Percentiles rank a stretch among this genome's conserved stretches.
phyloP scores from a whole-genome alignment of 1,284 basidiomycete species.

The Inonotus hispidus region DNA sequence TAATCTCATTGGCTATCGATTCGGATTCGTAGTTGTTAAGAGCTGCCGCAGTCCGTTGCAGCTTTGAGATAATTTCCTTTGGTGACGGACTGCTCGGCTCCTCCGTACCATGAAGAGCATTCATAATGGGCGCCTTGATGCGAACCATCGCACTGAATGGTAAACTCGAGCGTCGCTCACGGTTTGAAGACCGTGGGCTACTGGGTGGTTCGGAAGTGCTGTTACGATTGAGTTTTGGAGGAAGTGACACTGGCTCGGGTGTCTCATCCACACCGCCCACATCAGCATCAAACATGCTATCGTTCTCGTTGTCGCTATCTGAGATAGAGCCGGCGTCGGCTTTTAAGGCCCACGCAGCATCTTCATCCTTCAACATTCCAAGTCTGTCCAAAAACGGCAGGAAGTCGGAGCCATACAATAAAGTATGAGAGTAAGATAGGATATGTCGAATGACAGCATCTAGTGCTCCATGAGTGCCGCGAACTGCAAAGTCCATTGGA shows the following conservation, averaged over 20 bases:
- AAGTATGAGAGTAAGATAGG: slow-evolving; percentile 67
- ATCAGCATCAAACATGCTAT: slow-evolving; percentile 47
- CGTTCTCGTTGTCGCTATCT: slow-evolving; percentile 53
- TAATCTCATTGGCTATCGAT: slow-evolving; percentile 75
- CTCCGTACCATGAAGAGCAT: slow-evolving; percentile 1
- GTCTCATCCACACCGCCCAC: slow-evolving; percentile 37
- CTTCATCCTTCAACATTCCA: slow-evolving; percentile 54
- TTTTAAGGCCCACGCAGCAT: slow-evolving; percentile 65
- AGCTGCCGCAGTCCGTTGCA: slow-evolving; percentile 3
- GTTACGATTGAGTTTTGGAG: slow-evolving; percentile 13
- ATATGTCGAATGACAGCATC: slow-evolving; percentile 71
- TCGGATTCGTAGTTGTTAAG: slow-evolving; percentile 38
- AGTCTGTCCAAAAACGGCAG: slow-evolving; percentile 69
- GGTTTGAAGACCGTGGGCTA: slow-evolving; percentile 23
- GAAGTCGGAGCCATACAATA: slow-evolving; percentile 77
- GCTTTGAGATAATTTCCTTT: slow-evolving; percentile 8
- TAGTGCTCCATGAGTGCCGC: slow-evolving; percentile 64
- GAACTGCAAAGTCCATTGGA: slow-evolving; percentile 70
- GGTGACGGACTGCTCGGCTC: background rate
- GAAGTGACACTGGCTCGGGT: slow-evolving; percentile 24
- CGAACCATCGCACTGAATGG: slow-evolving; percentile 43
- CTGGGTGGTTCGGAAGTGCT: slow-evolving; percentile 22
- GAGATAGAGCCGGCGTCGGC: slow-evolving; percentile 44
- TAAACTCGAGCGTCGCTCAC: slow-evolving; percentile 63
- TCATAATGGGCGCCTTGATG: slow-evolving; percentile 20